These are phyloP conservation scores for Globisporangium yorkense DNA, from an alignment of 352 stramenopile species.

Conservation along the genomic window DNA sequence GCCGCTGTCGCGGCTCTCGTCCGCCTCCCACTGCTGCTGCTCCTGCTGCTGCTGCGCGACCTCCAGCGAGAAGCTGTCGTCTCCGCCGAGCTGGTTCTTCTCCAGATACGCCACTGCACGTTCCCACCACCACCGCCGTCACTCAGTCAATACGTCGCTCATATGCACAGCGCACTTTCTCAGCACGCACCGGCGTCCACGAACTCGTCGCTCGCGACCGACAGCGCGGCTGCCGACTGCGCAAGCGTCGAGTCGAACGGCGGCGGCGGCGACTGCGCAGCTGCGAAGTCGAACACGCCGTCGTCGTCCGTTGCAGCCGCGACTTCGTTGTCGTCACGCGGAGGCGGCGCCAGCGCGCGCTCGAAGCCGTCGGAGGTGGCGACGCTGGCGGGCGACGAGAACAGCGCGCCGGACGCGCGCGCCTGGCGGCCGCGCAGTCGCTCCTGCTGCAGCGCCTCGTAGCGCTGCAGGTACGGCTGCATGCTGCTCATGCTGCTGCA, in stretches of 20 bases:
- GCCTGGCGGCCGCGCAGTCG: slow-evolving; percentile 19
- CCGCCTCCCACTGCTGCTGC: slow-evolving; percentile 23
- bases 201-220: slow-evolving; percentile 52
- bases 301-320: background rate
- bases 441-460: slow-evolving; percentile 45
- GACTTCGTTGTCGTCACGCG: slow-evolving; percentile 3
- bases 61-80: slow-evolving; percentile 42
- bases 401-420: slow-evolving; percentile 13
- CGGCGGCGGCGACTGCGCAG: background rate
- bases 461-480: slow-evolving; percentile 41
- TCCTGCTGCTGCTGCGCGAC: slow-evolving; percentile 24
- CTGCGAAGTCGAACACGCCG: background rate
- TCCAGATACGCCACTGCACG: slow-evolving; percentile 35
- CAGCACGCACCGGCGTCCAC: slow-evolving; percentile 53
- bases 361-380: slow-evolving; percentile 8
- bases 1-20: slow-evolving; percentile 37
- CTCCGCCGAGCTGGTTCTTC: slow-evolving; percentile 35
- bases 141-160: background rate
- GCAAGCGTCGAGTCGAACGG: background rate
- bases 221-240: background rate
- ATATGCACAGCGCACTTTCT: background rate
- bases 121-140: background rate
- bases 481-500: slow-evolving; percentile 13
- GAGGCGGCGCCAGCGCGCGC: background rate
- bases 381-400: slow-evolving; percentile 4